Evolutionary conservation across 106 monocot species (phyloP), one percentile per base, ranked within the genome.

Genomic region (Chionographis japonica): DNA sequence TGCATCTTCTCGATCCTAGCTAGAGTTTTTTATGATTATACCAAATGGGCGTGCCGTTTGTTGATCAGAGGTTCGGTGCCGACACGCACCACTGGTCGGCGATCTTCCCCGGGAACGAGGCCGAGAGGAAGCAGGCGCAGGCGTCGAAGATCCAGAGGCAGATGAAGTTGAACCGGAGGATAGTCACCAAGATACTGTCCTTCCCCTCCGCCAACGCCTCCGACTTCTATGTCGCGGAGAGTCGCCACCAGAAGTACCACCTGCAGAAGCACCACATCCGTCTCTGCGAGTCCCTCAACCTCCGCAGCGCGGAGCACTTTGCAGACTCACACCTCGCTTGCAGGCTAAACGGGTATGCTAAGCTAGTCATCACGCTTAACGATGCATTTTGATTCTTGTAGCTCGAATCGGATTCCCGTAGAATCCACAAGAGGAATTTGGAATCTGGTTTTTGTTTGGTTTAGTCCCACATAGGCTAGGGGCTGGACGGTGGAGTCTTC

Each of bases 151-250:
- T 84, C 36, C 71, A 68, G 42, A 35, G 62, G 51, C 84, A 84
- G 59, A 75, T 84, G 84, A 75, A 67, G 57, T 72, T 79, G 37
- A 76, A 79, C 76, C 67, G 67, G 46, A 84, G 84, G 63, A 79
- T 84, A 10, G 84, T 84, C 18, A 84, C 84, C 11, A 72, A 72
- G 57, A 79, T 84, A 35, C 11, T 76, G 6, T 62, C 56, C 8
- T 35, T 62, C 52, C 4, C 12, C 11, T 12, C 60, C 3, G 54
- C 15, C 14, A 17, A 4, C 13, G 8, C 16, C 50, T 56, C 6
- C 12, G 56, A 13, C 7, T 77, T 81, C 61, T 70, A 81, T 59
- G 35, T 71, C 7, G 84, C 84, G 2, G 79, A 84, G 72, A 76
- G 51, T 54, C 49, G 40, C 18, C 72, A 76, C 52, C 84, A 84